Base-by-base conservation (phyloP, 164 flowering plant species). In the Piper betle region DNA sequence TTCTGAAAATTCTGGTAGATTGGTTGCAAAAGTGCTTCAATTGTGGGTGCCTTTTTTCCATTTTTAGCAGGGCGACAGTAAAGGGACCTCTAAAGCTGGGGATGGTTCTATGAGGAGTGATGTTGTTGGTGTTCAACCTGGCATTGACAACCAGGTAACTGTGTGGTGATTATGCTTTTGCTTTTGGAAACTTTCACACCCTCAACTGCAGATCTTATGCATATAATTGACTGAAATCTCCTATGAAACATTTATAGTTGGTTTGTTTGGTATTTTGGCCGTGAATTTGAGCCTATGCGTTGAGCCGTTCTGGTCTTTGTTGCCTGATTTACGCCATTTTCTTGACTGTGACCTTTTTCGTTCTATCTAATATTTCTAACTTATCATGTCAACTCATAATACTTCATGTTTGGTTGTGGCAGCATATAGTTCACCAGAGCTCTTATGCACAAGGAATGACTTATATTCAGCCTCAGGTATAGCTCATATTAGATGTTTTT, bases 41-140 rank as follows among this genome's bases (percentile, higher is more conserved):
- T 53, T 53, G 4, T 9, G 25, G 6, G 33, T 53, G 19, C 17
- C 4, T 53, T 3, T 53, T n/a, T 20, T 2, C 54, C n/a, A 20
- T 18, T 59, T 52, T 62, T 25, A 53, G 25, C 57, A 75, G 78
- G 75, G 75, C 63, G 78, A 75, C 15, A 65, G 63, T 57, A 75
- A 72, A 59, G 78, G 73, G 52, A 50, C 75, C 38, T 43, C 67
- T 11, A 75, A 72, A 63, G 63, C 68, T 68, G 74, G 73, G 20
- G 78, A 75, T 56, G 72, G 66, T 0, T 70, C 74, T 19, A 53
- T 55, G 39, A 75, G 59, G 52, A 75, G 55, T 53, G 78, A 75
- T 25, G 60, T 25, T 25, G 33, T 25, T 25, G 33, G 37, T 5
- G 38, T 19, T 20, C 78, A 69, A 52, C 52, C 56, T 0, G 72